Conservation (phyloP, 495 filamentous ascomycete genomes). For the Penicillium robsamsonii region DNA sequence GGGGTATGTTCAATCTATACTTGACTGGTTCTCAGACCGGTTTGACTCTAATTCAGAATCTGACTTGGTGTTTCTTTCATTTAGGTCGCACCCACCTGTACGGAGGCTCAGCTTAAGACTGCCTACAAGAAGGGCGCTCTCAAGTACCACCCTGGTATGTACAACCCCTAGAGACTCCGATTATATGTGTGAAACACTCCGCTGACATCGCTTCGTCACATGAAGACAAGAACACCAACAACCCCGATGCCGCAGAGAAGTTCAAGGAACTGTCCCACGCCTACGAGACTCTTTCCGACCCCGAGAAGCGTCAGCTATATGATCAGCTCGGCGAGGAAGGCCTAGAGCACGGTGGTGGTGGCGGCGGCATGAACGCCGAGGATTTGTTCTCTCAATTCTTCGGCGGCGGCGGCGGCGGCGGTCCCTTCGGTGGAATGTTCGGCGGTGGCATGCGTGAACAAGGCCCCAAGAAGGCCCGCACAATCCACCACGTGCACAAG, state of each 20-base stretch:
- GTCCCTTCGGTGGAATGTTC: slow-evolving; percentile 74
- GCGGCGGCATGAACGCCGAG: slow-evolving; percentile 90
- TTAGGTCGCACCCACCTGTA: slow-evolving; percentile 69
- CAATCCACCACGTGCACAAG: slow-evolving; percentile 97
- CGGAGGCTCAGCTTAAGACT: slow-evolving; percentile 78
- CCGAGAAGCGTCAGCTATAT: slow-evolving; percentile 86
- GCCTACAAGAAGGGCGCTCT: slow-evolving; percentile 89
- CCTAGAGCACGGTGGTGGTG: slow-evolving; percentile 79
- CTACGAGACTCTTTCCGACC: slow-evolving; percentile 89
- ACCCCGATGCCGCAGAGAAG: slow-evolving; percentile 90
- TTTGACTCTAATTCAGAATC: slow-evolving; percentile 12
- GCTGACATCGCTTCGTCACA: slow-evolving; percentile 5
- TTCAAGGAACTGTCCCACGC: slow-evolving; percentile 97
- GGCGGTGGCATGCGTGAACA: slow-evolving; percentile 78
- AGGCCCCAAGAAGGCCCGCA: slow-evolving; percentile 90
- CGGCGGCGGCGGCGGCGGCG: slow-evolving; percentile 78
- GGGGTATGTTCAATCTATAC: slow-evolving; percentile 60
- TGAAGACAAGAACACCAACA: slow-evolving; percentile 92
- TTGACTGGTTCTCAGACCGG: neutral
- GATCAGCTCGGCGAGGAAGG: slow-evolving; percentile 98
- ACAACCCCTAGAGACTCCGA: neutral
- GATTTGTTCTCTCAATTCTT: slow-evolving; percentile 99
- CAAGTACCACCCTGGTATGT: slow-evolving; percentile 85
- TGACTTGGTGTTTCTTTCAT: slow-evolving; percentile 24
- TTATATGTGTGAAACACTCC: neutral